phyloP scores from a whole-genome alignment of 495 filamentous ascomycete species.

The Xylaria grammica region DNA sequence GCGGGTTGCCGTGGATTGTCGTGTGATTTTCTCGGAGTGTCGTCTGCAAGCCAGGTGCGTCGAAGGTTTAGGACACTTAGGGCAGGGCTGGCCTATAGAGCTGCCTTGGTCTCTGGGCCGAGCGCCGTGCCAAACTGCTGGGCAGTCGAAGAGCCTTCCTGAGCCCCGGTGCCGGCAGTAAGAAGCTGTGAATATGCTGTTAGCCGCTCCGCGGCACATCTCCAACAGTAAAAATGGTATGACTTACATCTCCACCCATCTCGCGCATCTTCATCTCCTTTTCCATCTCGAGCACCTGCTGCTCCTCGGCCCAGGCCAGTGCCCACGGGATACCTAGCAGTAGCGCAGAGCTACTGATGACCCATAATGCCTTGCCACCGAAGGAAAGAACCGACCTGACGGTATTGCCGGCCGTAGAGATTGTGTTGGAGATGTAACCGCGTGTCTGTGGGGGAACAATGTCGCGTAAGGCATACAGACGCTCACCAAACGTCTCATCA shows the following conservation, averaged over 20 bases:
- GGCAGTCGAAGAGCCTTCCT: conserved; percentile 35
- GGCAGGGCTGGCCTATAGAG: conserved; percentile 30
- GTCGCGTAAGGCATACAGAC: conserved; percentile 84
- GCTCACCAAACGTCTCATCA: conserved; percentile 75
- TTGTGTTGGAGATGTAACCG: conserved; percentile 64
- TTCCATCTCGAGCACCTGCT: conserved; percentile 95
- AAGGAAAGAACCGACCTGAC: conserved; percentile 67
- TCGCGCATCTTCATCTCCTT: conserved; percentile 92
- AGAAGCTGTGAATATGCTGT: conserved; percentile 39
- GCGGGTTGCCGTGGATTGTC: neutral
- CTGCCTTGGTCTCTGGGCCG: conserved; percentile 38
- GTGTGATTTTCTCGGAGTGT: neutral
- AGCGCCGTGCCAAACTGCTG: conserved; percentile 42
- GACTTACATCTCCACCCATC: conserved; percentile 57
- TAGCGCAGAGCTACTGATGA: conserved; percentile 84
- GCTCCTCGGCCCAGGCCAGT: conserved; percentile 91
- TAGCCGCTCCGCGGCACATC: neutral
- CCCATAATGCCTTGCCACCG: conserved; percentile 83
- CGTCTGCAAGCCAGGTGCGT: neutral
- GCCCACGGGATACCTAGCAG: conserved; percentile 92
- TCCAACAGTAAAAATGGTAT: neutral
- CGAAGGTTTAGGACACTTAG: neutral
- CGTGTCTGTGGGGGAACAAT: conserved; percentile 87
- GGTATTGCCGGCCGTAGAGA: conserved; percentile 54
- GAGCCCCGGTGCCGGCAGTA: conserved; percentile 33